phyloP scores from a whole-genome alignment of 1,284 basidiomycete species.

The Sparassis latifolia region DNA sequence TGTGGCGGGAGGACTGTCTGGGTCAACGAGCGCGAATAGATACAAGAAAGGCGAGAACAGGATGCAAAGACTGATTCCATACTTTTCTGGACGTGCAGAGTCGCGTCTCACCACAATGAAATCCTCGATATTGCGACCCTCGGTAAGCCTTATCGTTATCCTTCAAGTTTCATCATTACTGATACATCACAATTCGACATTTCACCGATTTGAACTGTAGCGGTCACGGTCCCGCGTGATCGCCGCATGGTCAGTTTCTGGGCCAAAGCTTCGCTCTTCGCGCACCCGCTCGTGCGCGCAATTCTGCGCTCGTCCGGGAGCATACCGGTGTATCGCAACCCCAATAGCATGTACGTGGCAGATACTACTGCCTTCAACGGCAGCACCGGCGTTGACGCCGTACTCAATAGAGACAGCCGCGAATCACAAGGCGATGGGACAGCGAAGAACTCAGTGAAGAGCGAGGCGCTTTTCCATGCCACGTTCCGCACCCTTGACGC shows the following conservation, averaged over 20 bases:
- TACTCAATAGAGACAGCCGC: too few species aligned
- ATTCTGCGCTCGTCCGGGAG: conserved; percentile 86
- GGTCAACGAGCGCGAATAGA: background rate
- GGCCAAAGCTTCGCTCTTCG: conserved; percentile 84
- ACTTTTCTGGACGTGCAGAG: conserved; percentile 34
- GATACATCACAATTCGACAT: background rate
- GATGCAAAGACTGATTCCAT: too few species aligned
- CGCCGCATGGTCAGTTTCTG: conserved; percentile 85
- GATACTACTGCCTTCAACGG: conserved; percentile 7
- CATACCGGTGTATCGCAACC: conserved; percentile 89
- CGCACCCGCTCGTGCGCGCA: conserved; percentile 63
- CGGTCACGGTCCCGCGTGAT: conserved; percentile 66
- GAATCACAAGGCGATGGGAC: too few species aligned
- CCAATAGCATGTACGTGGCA: conserved; percentile 40
- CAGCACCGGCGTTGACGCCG: background rate
- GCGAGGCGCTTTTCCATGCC: conserved; percentile 67
- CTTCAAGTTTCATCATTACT: background rate
- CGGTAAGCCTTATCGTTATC: conserved; percentile 43
- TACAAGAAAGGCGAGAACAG: background rate
- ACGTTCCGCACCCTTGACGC: conserved; percentile 81
- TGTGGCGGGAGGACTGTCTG: too few species aligned
- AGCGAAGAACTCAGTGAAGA: background rate
- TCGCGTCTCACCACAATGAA: conserved; percentile 87
- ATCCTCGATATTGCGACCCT: conserved; percentile 79
- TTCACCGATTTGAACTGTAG: conserved; percentile 28